A percentile compares a stretch with the other conserved stretches of the same genome.
Conservation (phyloP, 169 alveolate species). For the Nephromyces sp. region DNA sequence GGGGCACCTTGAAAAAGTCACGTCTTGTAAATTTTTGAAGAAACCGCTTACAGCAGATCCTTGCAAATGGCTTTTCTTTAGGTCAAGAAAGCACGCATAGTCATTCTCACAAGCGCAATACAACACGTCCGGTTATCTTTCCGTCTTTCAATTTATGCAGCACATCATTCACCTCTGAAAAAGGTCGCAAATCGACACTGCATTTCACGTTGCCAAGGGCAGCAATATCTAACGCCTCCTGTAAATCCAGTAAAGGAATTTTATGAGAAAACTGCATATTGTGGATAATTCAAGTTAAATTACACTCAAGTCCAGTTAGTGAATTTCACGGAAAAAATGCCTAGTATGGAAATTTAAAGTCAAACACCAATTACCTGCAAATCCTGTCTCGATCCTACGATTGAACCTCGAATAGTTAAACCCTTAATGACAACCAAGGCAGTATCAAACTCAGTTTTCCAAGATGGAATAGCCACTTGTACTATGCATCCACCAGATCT, state of each 20-base stretch:
- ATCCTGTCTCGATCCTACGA: conserved; percentile 17
- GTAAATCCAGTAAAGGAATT: too few species aligned
- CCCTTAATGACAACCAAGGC: conserved; percentile 4
- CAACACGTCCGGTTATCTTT: neutral
- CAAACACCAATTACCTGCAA: too few species aligned
- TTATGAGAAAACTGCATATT: too few species aligned
- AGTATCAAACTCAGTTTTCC: neutral
- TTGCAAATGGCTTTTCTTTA: too few species aligned
- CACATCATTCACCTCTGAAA: neutral
- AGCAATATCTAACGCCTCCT: neutral
- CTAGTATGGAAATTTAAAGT: too few species aligned
- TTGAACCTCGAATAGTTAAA: conserved; percentile 10
- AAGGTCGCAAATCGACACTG: neutral
- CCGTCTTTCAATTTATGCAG: neutral
- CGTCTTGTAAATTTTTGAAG: too few species aligned
- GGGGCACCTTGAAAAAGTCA: too few species aligned
- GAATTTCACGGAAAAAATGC: too few species aligned
- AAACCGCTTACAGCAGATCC: too few species aligned
- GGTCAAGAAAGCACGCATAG: too few species aligned
- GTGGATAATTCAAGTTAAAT: too few species aligned
- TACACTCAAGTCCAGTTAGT: too few species aligned
- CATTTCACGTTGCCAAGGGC: neutral
- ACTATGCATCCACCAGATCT: conserved; percentile 13
- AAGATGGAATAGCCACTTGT: conserved; percentile 6
- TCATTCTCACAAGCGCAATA: neutral